Percentiles rank a stretch among this genome's conserved stretches.
Evolutionary conservation across 352 stramenopile genomes (phyloP).

Genomic region (Globisporangium parvum): DNA sequence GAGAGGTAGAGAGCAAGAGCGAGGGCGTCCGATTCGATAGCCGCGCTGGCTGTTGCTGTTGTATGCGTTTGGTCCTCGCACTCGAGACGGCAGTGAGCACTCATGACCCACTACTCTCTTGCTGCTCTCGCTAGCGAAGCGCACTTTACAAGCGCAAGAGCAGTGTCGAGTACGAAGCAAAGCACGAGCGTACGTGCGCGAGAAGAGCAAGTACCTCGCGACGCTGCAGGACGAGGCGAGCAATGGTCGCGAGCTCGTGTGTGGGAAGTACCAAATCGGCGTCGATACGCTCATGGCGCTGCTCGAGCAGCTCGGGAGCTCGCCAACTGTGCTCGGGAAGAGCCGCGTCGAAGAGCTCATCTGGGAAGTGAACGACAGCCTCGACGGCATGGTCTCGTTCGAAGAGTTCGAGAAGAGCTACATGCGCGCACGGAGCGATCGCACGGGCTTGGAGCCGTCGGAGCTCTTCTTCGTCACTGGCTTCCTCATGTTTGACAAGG

Average conservation of each 20-base stretch:
- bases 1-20: constrained; percentile 2
- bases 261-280: constrained; percentile 44
- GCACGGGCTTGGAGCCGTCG: constrained; percentile 56
- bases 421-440: constrained; percentile 52
- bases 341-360: constrained; percentile 60
- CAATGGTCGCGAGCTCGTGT: constrained; percentile 48
- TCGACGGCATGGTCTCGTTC: constrained; percentile 65
- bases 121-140: too few species aligned
- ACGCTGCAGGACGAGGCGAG: constrained; percentile 56
- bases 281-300: constrained; percentile 36
- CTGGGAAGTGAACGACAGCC: constrained; percentile 77
- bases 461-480: constrained; percentile 81
- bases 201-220: constrained; percentile 37
- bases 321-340: constrained; percentile 26
- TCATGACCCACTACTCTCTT: background rate
- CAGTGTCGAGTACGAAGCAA: constrained; percentile 26
- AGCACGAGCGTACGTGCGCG: constrained; percentile 32
- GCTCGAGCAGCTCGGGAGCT: constrained; percentile 57
- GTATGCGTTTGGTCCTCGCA: background rate
- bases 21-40: background rate
- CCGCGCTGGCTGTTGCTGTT: background rate
- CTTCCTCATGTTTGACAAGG: constrained; percentile 82
- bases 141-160: constrained; percentile 14
- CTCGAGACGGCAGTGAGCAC: background rate
- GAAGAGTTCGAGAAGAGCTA: constrained; percentile 78